Conservation (phyloP, 1,139 yeast genomes). For the Torulaspora pretoriensis region DNA sequence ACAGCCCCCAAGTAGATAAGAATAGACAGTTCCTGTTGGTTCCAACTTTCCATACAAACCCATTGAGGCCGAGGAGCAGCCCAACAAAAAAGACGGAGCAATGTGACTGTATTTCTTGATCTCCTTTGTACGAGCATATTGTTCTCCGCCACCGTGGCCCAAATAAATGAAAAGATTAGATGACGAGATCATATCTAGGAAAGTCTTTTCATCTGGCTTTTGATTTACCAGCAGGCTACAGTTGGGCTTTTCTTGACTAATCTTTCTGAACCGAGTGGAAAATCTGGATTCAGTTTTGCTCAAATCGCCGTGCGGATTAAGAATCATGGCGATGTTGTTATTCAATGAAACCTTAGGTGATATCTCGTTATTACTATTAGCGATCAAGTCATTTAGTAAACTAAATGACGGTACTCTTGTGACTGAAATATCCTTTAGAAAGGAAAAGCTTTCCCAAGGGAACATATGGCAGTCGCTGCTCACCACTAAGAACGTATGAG, state of each 20-base stretch:
- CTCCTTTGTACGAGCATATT: conserved; percentile 54
- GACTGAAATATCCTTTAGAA: conserved; percentile 51
- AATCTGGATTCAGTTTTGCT: conserved; percentile 63
- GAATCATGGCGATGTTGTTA: conserved; percentile 41
- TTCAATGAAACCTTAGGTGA: conserved; percentile 17
- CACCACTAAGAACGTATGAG: conserved; percentile 66
- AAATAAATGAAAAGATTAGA: conserved; percentile 67
- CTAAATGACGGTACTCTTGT: conserved; percentile 72
- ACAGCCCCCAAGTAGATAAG: conserved; percentile 74
- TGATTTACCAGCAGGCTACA: conserved; percentile 58
- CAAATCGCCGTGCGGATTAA: conserved; percentile 83
- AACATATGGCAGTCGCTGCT: conserved; percentile 59
- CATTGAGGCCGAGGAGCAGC: conserved; percentile 84
- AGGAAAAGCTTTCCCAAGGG: conserved; percentile 85
- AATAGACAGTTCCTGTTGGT: conserved; percentile 71
- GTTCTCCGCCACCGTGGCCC: conserved; percentile 97
- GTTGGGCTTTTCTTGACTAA: conserved; percentile 26
- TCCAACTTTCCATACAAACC: conserved; percentile 57
- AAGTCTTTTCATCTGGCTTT: conserved; percentile 53
- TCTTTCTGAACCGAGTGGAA: conserved; percentile 41
- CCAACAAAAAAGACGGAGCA: conserved; percentile 75
- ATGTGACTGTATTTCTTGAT: conserved; percentile 45
- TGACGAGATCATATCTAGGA: conserved; percentile 40
- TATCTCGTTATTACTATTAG: conserved; percentile 19
- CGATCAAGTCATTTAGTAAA: conserved; percentile 44